Conservation (phyloP, 179 eudicot genomes). For the Silene vulgaris region DNA sequence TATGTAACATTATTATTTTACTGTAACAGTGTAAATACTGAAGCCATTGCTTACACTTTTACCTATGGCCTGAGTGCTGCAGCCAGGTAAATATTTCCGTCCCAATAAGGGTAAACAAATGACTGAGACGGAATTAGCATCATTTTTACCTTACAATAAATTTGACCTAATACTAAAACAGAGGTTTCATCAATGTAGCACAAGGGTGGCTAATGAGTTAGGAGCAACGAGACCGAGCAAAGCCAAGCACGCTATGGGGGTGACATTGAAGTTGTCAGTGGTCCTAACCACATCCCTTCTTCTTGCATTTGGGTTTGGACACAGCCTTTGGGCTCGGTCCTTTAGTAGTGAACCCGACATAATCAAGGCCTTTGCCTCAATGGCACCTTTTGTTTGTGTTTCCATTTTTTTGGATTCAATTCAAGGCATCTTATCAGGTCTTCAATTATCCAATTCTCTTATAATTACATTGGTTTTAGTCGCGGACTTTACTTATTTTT, state of each 20-base stretch:
- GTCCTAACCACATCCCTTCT: constrained; percentile 30
- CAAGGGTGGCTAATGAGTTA: constrained; percentile 79
- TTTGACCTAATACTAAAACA: neutral
- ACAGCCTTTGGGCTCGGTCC: constrained; percentile 52
- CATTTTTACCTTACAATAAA: neutral
- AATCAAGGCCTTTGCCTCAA: constrained; percentile 39
- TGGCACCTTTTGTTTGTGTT: constrained; percentile 46
- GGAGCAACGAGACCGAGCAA: constrained; percentile 48
- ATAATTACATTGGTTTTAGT: neutral
- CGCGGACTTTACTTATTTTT: no score
- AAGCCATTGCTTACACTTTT: constrained; percentile 53
- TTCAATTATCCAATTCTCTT: no score
- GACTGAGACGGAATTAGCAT: no score
- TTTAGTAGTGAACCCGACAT: constrained; percentile 48
- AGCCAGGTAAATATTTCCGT: constrained; percentile 40
- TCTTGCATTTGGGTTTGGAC: constrained; percentile 52
- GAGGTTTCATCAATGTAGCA: constrained; percentile 31
- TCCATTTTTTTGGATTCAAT: constrained; percentile 49
- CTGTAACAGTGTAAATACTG: constrained; percentile 54
- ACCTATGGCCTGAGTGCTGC: constrained; percentile 62
- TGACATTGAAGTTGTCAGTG: constrained; percentile 54
- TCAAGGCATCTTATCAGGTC: constrained; percentile 76
- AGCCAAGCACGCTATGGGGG: constrained; percentile 57
- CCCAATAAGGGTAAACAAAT: no score
- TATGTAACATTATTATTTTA: neutral